Base-by-base conservation (phyloP, 768 basidiomycete genomes). In the Sporobolomyces pararoseus region DNA sequence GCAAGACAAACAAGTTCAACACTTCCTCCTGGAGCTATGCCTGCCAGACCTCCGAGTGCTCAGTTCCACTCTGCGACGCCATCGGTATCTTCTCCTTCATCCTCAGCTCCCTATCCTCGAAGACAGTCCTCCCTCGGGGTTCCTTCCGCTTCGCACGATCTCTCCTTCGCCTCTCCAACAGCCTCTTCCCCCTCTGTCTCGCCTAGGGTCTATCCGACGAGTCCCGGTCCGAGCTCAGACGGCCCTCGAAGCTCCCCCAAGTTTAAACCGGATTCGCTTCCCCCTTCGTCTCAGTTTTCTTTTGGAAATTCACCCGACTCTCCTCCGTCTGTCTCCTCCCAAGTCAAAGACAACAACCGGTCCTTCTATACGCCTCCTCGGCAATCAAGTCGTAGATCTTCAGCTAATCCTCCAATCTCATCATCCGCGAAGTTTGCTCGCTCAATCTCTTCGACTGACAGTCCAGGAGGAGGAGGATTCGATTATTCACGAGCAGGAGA, bases 21-120 rank as follows among this genome's bases (percentile, higher is more conserved):
- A 23, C 58, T 59, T 3, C 58, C 58, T 31, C 58, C 58, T 12
- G 58, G 58, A 46, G 58, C 58, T 27, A 46, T 46, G 58, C 58
- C 58, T 12, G 16, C 58, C 1, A 7, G 58, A 2, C 39, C 42
- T 3, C 58, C 39, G 42, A 46, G n/a, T 10, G 42, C 42, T 13
- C 39, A 46, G 42, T 27, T 29, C 58, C 17, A 46, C 58, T 19
- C 44, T 10, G 58, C 14, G 9, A 42, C 25, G 4, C 13, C 25
- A 4, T 13, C 42, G n/a, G n/a, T n/a, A 7, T 16, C 58, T 21
- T 17, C 42, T 17, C 39, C 58, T 7, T 12, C 25, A 4, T 27
- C 37, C 10, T 19, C 55, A 21, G 37, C 4, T 17, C 54, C n/a
- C n/a, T n/a, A 23, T 42, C 55, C 55, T 9, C 13, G 4, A n/a